Evolutionary conservation across 75 land plant species (phyloP).

Genomic region (Pinus taeda): DNA sequence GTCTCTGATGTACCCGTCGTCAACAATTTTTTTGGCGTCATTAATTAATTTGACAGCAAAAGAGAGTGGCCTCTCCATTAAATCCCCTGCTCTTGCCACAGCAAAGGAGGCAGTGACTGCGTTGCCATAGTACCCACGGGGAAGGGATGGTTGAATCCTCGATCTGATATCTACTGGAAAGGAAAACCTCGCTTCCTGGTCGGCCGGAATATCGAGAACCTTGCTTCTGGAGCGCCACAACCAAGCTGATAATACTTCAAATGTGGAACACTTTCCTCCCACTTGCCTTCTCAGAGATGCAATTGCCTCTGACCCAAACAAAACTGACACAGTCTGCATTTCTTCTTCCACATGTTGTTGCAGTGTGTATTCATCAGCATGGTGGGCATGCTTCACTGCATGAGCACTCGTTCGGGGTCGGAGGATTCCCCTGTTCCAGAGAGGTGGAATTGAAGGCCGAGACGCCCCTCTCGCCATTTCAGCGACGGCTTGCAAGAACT

Average conservation of each 20-base stretch:
- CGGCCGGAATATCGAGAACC: constrained; percentile 3
- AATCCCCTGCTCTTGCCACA: constrained; percentile 4
- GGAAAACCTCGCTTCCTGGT: neutral
- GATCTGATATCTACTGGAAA: constrained; percentile 18
- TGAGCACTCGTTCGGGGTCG: constrained; percentile 13
- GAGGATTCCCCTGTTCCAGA: constrained; percentile 20
- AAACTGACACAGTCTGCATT: neutral
- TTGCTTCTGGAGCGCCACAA: constrained; percentile 23
- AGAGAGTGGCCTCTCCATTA: constrained; percentile 5
- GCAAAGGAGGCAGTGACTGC: constrained; percentile 10
- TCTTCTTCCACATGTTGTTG: neutral
- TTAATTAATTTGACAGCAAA: constrained; percentile 17
- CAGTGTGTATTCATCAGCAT: constrained; percentile 3
- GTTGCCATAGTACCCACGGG: constrained; percentile 23
- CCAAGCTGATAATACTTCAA: constrained; percentile 23
- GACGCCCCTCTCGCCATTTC: constrained; percentile 3
- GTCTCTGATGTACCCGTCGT: constrained; percentile 14
- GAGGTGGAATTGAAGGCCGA: neutral
- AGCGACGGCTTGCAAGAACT: constrained; percentile 16
- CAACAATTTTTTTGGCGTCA: constrained; percentile 7
- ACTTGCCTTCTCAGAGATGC: constrained; percentile 3
- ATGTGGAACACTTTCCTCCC: constrained; percentile 5
- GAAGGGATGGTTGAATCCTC: constrained; percentile 6
- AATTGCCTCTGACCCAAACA: constrained; percentile 9
- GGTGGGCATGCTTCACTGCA: constrained; percentile 25